Evolutionary conservation across 306 rosid species (phyloP).

Genomic region (Ceratonia siliqua): DNA sequence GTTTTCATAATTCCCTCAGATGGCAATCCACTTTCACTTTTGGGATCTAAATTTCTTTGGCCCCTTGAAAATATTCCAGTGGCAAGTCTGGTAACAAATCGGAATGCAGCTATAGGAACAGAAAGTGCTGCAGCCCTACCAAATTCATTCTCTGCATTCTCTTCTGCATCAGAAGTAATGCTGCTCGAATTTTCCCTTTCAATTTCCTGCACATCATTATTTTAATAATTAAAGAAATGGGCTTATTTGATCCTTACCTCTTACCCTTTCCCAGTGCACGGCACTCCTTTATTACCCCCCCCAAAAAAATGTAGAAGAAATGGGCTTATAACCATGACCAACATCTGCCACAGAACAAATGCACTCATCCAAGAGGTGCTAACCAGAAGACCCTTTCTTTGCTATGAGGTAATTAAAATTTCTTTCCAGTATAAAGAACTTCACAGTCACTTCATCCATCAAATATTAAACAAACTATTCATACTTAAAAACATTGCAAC

Average conservation of each 20-base stretch:
- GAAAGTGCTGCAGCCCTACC: slow-evolving; percentile 75
- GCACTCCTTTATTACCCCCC: too few species aligned
- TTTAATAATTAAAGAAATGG: slow-evolving; percentile 18
- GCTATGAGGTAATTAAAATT: slow-evolving; percentile 1
- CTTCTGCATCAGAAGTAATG: slow-evolving; percentile 63
- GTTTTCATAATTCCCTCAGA: slow-evolving; percentile 38
- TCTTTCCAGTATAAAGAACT: slow-evolving; percentile 3
- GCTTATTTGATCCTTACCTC: too few species aligned
- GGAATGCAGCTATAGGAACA: slow-evolving; percentile 87
- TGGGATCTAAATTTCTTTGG: slow-evolving; percentile 58
- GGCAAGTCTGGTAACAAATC: slow-evolving; percentile 84
- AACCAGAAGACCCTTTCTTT: slow-evolving; percentile 24
- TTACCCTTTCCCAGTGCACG: too few species aligned
- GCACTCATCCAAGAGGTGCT: slow-evolving; percentile 25
- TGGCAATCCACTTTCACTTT: slow-evolving; percentile 47
- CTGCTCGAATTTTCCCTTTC: slow-evolving; percentile 55
- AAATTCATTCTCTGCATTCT: slow-evolving; percentile 56
- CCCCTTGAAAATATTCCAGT: slow-evolving; percentile 88
- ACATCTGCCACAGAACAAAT: slow-evolving; percentile 23
- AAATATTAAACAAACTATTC: slow-evolving; percentile 4
- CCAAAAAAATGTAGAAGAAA: too few species aligned
- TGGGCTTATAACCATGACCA: slow-evolving; percentile 27
- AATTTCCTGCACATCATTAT: slow-evolving; percentile 57
- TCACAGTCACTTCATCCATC: slow-evolving; percentile 19
- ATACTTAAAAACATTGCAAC: neutral